Conservation (phyloP, 179 eudicot genomes). For the Heliamphora pulchella region DNA sequence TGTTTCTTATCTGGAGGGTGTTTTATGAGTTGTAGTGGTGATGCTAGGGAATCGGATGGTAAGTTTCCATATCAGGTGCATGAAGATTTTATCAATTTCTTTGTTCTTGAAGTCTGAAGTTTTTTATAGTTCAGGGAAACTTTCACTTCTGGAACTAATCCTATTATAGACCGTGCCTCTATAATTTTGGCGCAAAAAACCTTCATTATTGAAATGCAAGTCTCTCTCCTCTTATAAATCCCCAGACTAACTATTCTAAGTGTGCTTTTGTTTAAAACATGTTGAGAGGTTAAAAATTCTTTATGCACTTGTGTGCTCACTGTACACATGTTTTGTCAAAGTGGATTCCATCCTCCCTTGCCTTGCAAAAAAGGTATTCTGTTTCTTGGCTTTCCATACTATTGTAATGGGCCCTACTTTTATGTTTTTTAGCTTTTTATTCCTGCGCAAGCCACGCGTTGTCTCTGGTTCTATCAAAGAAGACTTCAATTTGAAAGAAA, state of each 20-base stretch:
- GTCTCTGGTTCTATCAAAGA: not conserved
- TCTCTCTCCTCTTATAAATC: not conserved
- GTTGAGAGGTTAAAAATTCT: not conserved
- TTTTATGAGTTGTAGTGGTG: not conserved
- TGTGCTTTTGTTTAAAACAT: not conserved
- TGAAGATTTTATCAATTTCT: not conserved
- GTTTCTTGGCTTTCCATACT: not conserved
- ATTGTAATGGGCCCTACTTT: not conserved
- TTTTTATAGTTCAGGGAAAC: not conserved
- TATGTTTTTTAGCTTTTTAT: not conserved
- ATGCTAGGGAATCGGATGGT: not conserved
- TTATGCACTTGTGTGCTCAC: not conserved
- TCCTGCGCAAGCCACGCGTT: not conserved
- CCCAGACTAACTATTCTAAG: not conserved
- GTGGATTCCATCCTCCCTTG: not conserved
- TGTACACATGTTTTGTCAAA: not conserved
- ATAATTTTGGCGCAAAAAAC: not conserved
- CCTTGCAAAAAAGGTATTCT: not conserved
- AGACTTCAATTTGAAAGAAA: not conserved
- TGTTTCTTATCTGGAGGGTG: constrained; percentile 1
- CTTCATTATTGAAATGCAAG: not conserved
- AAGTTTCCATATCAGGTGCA: not conserved
- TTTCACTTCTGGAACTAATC: constrained; percentile 1
- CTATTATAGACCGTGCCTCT: not conserved
- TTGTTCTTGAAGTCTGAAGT: not conserved